Percentiles rank a stretch among this genome's conserved stretches.
Evolutionary conservation across 441 rosid genomes (phyloP).

Genomic region (Pelargonium hybrid): DNA sequence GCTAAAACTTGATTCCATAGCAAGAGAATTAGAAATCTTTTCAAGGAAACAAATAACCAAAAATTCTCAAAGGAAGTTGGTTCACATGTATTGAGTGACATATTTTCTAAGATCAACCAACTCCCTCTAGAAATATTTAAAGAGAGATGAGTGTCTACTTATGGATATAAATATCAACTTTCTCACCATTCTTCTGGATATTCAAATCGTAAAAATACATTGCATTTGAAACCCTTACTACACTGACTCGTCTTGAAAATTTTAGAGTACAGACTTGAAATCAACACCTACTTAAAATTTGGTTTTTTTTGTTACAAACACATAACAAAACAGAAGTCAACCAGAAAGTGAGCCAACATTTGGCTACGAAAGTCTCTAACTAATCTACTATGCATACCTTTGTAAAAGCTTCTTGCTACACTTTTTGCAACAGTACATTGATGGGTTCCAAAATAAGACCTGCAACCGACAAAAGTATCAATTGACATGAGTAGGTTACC

Average conservation of each 20-base stretch:
- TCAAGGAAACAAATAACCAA: too few species aligned
- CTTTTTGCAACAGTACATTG: conserved; percentile 50
- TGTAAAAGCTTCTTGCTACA: conserved; percentile 67
- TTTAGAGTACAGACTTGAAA: conserved; percentile 84
- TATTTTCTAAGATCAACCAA: too few species aligned
- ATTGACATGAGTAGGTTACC: not conserved
- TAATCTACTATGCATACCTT: conserved; percentile 35
- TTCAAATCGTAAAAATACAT: conserved; percentile 91
- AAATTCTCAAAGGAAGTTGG: too few species aligned
- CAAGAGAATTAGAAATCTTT: too few species aligned
- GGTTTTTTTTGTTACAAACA: not conserved
- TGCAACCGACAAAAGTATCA: conserved; percentile 22
- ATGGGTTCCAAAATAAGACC: conserved; percentile 66
- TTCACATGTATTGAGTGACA: too few species aligned
- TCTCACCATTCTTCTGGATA: conserved; percentile 89
- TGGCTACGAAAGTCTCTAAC: too few species aligned
- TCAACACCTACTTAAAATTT: conserved; percentile 51
- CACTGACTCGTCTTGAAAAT: conserved; percentile 85
- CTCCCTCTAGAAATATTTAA: too few species aligned
- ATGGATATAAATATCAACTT: conserved; percentile 60
- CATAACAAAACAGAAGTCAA: not conserved
- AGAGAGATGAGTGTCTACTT: too few species aligned
- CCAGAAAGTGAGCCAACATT: too few species aligned
- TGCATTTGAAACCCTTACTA: conserved; percentile 85
- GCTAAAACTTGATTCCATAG: too few species aligned